A percentile compares a stretch with the other conserved stretches of the same genome.
phyloP scores from a whole-genome alignment of 2,329 filamentous ascomycete species.

The Dendrostoma leiphaemia region DNA sequence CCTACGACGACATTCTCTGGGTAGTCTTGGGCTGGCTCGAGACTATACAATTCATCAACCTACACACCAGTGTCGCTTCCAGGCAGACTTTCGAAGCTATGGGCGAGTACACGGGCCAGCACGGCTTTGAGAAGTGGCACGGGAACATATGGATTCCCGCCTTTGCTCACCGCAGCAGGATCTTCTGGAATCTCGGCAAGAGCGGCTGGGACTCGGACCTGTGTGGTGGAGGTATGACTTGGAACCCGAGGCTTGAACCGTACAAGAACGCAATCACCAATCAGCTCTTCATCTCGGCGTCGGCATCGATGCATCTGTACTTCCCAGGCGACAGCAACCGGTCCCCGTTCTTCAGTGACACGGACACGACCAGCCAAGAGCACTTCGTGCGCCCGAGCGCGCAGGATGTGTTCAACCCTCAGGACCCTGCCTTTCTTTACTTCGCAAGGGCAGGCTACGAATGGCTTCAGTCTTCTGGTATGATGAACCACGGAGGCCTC shows the following conservation, averaged over 20 bases:
- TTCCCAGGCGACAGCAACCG: conserved; percentile 78
- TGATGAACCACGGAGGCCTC: conserved; percentile 73
- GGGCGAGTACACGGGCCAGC: conserved; percentile 12
- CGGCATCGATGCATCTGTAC: conserved; percentile 83
- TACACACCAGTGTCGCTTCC: conserved; percentile 67
- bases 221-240: conserved; percentile 86
- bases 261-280: conserved; percentile 99
- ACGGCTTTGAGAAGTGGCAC: conserved; percentile 57
- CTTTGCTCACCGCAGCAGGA: conserved; percentile 77
- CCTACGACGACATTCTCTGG: conserved; percentile 95
- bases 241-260: conserved; percentile 75
- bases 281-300: conserved; percentile 82
- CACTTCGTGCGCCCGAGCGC: conserved; percentile 2
- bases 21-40: conserved; percentile 91
- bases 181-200: conserved; percentile 82
- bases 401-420: conserved; percentile 31
- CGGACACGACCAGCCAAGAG: conserved; percentile 2
- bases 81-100: conserved; percentile 18
- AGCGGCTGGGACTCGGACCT: conserved; percentile 78
- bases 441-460: conserved; percentile 75
- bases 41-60: conserved; percentile 69
- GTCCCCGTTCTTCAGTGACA: conserved; percentile 55
- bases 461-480: conserved; percentile 77
- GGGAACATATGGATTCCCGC: conserved; percentile 71
- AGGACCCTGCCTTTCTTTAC: conserved; percentile 65